Base-by-base conservation (phyloP, 2,329 filamentous ascomycete genomes). In the Xylariaceae sp. region DNA sequence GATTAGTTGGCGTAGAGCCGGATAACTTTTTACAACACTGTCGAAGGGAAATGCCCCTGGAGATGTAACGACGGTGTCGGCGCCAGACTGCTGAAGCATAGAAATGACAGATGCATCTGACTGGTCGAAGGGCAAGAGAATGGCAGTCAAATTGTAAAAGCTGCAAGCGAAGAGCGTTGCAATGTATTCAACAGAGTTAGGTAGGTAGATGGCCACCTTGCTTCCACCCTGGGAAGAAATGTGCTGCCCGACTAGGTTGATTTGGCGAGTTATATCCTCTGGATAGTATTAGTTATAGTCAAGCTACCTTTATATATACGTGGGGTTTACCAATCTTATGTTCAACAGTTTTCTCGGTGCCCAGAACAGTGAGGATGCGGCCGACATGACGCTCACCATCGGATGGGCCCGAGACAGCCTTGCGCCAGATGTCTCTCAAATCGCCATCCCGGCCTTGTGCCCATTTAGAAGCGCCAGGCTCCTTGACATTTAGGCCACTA, bases 161-260 rank as follows among this genome's bases (percentile, higher is more conserved):
- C 89, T 85, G 69, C 88, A 92, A 53, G 92, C 90, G 65, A 99
- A 95, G 18, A 97, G 75, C 7, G 87, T 80, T 32, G 83, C 80
- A 47, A 99, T 76, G 57, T 95, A 84, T 72, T 99, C 94, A 65
- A 95, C 79, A 44, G 91, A 96, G 76, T 99, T 96, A 41, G 92
- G 90, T 53, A 97, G 79, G 70, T 95, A 96, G 59, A 97, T 81
- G 58, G 91, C 94, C 30, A 97, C 88, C 47, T 84, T 86, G 68
- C 84, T 87, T 36, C 83, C 84, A 52, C 85, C 83, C 59, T 87
- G 81, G 63, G 88, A 81, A 53, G 88, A 76, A 61, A 89, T 80
- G 65, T 92, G 83, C 64, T 83, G 81, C 58, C 94, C 94, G 65
- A 97, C 84, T 26, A 94, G 80, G 70, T 89, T 92, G 70, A 97